Percentiles rank a stretch among this genome's conserved stretches.
These are phyloP conservation scores for Pseudocercospora crystallina DNA, from an alignment of 2,329 filamentous ascomycete genomes.

Conservation along the genomic window DNA sequence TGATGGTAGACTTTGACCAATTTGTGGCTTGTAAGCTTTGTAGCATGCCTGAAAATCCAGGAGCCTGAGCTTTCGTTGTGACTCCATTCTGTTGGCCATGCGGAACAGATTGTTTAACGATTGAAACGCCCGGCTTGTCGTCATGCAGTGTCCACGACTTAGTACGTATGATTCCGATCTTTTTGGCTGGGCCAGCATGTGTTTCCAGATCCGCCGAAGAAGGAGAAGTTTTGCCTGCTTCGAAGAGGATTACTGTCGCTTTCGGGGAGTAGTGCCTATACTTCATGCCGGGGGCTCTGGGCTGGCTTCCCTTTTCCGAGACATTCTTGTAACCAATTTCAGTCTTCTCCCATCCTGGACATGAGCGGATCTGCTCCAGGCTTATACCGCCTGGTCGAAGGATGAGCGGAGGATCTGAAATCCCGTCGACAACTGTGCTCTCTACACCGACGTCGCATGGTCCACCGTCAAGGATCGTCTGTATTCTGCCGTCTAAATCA, in stretches of 20 bases:
- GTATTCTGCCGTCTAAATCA: constrained; percentile 78
- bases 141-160: constrained; percentile 34
- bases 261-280: constrained; percentile 96
- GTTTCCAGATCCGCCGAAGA: constrained; percentile 31
- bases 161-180: constrained; percentile 43
- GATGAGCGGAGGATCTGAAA: constrained; percentile 76
- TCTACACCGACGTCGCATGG: constrained; percentile 86
- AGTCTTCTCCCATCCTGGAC: constrained; percentile 78
- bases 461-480: constrained; percentile 86
- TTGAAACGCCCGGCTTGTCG: too few relatives aligned
- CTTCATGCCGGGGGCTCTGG: constrained; percentile 95
- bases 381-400: constrained; percentile 84
- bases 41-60: constrained; percentile 32
- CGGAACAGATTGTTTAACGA: too few relatives aligned
- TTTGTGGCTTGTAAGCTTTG: constrained; percentile 18
- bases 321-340: constrained; percentile 76
- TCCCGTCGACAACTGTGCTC: constrained; percentile 92
- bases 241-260: constrained; percentile 71
- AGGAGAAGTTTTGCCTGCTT: constrained; percentile 49
- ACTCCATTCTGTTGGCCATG: neutral
- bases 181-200: constrained; percentile 26
- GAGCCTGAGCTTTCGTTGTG: constrained; percentile 20
- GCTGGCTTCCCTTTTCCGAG: constrained; percentile 63
- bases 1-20: constrained; percentile 8
- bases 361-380: constrained; percentile 72